Conservation (phyloP, 352 stramenopile species). For the Halophytophthora polymorphica region DNA sequence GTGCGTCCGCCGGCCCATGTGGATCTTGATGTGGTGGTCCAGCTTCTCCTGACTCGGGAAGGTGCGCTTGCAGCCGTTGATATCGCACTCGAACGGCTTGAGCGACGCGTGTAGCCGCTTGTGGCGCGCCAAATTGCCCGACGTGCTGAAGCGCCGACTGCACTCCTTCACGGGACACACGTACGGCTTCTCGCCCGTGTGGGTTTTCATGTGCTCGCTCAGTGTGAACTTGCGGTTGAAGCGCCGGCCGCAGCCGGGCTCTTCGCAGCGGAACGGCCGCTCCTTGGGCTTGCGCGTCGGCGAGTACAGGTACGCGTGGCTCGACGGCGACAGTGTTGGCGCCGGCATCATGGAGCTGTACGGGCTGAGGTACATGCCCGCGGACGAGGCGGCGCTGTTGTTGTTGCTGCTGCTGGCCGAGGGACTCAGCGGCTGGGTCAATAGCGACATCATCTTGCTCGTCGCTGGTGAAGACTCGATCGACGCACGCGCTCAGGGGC, state of each 20-base stretch:
- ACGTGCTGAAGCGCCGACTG: constrained; percentile 53
- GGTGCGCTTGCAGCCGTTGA: constrained; percentile 37
- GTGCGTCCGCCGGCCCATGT: constrained; percentile 43
- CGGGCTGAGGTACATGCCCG: constrained; percentile 12
- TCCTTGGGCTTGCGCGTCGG: constrained; percentile 17
- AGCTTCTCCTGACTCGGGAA: constrained; percentile 45
- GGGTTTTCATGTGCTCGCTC: constrained; percentile 53
- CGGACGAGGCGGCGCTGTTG: not conserved
- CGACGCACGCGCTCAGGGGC: too few relatives aligned
- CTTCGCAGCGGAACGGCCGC: constrained; percentile 41
- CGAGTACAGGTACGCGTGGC: not conserved
- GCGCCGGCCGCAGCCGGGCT: constrained; percentile 34
- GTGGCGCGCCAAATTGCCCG: constrained; percentile 52
- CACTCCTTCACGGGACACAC: constrained; percentile 40
- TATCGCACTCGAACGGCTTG: constrained; percentile 45
- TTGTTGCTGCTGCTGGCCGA: constrained; percentile 5
- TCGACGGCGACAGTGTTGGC: not conserved
- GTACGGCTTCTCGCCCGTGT: constrained; percentile 56
- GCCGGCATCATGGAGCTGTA: constrained; percentile 6
- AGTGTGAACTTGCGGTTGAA: constrained; percentile 62
- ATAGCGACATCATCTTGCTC: constrained; percentile 27
- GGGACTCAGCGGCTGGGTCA: constrained; percentile 24
- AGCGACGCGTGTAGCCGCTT: constrained; percentile 47
- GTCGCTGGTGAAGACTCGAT: too few relatives aligned
- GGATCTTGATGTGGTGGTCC: constrained; percentile 51